Base-by-base conservation (phyloP, 2,329 filamentous ascomycete genomes). In the Exophiala sideris region DNA sequence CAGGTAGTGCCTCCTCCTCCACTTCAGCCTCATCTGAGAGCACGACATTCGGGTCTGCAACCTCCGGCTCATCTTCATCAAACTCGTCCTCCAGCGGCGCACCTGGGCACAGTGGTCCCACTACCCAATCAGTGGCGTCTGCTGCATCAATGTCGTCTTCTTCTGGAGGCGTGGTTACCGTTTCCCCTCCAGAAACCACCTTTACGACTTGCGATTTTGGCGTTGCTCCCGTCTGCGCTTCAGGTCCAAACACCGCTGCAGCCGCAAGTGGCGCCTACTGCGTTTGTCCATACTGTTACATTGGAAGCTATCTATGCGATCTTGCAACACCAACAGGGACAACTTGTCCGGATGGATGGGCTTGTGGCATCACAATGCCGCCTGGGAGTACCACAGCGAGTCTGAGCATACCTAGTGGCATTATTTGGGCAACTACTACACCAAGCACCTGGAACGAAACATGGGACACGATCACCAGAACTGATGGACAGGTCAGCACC, bases 291-390 rank as follows among this genome's bases (percentile, higher is more conserved):
- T n/a, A 16, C n/a, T 54, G 51, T 29, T 49, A 34, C 32, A 32
- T 54, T 32, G 51, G 48, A 45, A 12, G 45, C 20, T 18, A 35
- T 2, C 8, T 38, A 5, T 54, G 51, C 24, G 34, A 16, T 5
- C 18, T 18, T 10, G 29, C 38, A n/a, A 39, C 4, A 20, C 51
- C 51, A n/a, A 38, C 45, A 9, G 46, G 51, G 3, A 35, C 39
- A 12, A 48, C 16, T 8, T 54, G 51, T 54, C 45, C 32, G 12
- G 45, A 48, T 24, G 45, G 40, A 10, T 54, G 51, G 51, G 34
- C 38, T 14, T 54, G 51, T 20, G 20, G 32, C 9, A 47, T 54
- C 36, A 50, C 47, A 32, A 24, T 39, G 34, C 34, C 29, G 20
- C 33, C 16, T 24, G 41, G 41, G 29, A 12, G 18, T 9, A 24